Evolutionary conservation across 192 early-diverging fungal species (phyloP).

Genomic region (Coemansia sp.): DNA sequence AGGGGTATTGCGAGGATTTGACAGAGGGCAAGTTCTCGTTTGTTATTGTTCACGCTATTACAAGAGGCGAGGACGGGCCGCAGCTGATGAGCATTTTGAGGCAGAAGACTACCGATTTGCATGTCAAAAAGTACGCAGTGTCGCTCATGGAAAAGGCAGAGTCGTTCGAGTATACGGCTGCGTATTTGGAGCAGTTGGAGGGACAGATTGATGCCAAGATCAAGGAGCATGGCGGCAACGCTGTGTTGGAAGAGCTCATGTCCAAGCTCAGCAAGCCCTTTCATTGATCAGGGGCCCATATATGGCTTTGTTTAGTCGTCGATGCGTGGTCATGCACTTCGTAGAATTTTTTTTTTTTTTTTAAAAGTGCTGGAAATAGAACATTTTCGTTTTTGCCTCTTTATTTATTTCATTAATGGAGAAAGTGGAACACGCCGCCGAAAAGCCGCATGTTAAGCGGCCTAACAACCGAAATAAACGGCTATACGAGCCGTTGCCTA

Average conservation of each 20-base stretch:
- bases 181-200: conserved; percentile 70
- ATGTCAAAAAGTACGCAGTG: conserved; percentile 89
- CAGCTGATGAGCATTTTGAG: conserved; percentile 87
- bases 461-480: conserved; percentile 11
- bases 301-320: neutral
- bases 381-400: neutral
- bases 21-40: conserved; percentile 99
- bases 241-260: conserved; percentile 59
- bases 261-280: conserved; percentile 47
- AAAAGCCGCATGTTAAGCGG: conserved; percentile 7
- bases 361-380: neutral
- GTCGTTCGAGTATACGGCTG: conserved; percentile 80
- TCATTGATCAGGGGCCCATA: neutral
- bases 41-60: conserved; percentile 88
- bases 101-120: conserved; percentile 77
- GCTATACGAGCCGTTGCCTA: conserved; percentile 18
- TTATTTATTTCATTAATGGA: neutral
- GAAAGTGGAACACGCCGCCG: neutral
- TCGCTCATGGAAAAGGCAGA: conserved; percentile 73
- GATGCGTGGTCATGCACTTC: neutral
- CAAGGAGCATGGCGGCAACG: conserved; percentile 76
- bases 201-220: conserved; percentile 66
- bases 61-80: conserved; percentile 51
- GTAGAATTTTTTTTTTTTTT: neutral
- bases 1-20: conserved; percentile 98